phyloP scores from a whole-genome alignment of 129 eudicot genomes.

The Apium graveolens region DNA sequence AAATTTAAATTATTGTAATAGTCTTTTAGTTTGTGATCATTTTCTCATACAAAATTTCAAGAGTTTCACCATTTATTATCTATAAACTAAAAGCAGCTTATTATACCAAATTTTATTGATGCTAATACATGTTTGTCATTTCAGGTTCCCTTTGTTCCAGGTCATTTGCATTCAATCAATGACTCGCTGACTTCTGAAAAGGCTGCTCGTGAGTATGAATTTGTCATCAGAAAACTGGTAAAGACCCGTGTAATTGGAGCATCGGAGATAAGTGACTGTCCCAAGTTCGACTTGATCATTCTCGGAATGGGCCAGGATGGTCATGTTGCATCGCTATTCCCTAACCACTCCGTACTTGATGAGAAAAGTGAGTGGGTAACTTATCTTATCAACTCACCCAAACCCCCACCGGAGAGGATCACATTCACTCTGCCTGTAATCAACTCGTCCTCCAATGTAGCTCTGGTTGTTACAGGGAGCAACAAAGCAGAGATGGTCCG shows the following conservation, averaged over 20 bases:
- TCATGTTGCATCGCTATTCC: slow-evolving; percentile 85
- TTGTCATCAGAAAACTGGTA: slow-evolving; percentile 71
- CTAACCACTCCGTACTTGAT: slow-evolving; percentile 51
- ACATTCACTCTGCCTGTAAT: slow-evolving; percentile 80
- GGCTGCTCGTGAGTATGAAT: slow-evolving; percentile 78
- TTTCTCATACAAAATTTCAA: background rate
- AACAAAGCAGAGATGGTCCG: slow-evolving; percentile 62
- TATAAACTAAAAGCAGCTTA: background rate
- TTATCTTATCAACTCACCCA: slow-evolving; percentile 61
- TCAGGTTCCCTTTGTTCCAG: slow-evolving; percentile 76
- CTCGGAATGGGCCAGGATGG: slow-evolving; percentile 88
- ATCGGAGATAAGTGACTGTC: slow-evolving; percentile 74
- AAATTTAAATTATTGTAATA: background rate
- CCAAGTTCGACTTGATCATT: slow-evolving; percentile 71
- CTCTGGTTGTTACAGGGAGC: slow-evolving; percentile 60
- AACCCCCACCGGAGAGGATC: slow-evolving; percentile 84
- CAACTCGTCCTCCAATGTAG: slow-evolving; percentile 83
- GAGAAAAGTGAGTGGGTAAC: slow-evolving; percentile 77
- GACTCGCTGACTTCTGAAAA: slow-evolving; percentile 69
- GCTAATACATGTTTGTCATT: slow-evolving; percentile 3
- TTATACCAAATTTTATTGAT: background rate
- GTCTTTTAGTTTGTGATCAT: background rate
- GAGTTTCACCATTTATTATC: background rate
- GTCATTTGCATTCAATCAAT: slow-evolving; percentile 77
- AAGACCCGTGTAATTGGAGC: slow-evolving; percentile 69